Conservation (phyloP, 1,284 basidiomycete species). For the Cryptococcus sp. region DNA sequence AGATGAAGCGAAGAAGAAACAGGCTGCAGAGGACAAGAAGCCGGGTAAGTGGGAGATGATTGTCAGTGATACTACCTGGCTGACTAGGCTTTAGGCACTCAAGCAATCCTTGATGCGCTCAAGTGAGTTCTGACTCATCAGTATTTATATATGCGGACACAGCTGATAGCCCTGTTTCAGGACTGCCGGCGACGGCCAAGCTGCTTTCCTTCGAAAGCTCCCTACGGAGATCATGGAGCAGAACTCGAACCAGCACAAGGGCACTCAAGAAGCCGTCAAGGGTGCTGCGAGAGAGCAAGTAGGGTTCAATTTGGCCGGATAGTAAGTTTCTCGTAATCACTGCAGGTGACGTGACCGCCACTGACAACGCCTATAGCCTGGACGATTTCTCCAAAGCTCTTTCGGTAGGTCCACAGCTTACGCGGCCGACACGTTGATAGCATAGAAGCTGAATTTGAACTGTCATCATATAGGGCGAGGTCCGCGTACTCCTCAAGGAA, state of each 20-base stretch:
- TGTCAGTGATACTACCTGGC: not conserved
- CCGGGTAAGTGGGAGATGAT: slow-evolving; percentile 25
- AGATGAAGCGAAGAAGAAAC: slow-evolving; percentile 49
- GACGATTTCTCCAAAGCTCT: slow-evolving; percentile 51
- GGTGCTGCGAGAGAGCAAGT: slow-evolving; percentile 50
- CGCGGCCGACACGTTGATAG: not conserved
- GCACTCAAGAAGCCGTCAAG: slow-evolving; percentile 44
- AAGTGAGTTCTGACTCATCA: slow-evolving; percentile 31
- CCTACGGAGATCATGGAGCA: slow-evolving; percentile 49
- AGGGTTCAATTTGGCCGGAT: slow-evolving; percentile 52
- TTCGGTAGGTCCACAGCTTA: slow-evolving; percentile 30
- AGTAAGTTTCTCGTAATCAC: slow-evolving; percentile 26
- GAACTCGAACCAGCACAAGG: slow-evolving; percentile 49
- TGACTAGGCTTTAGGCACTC: slow-evolving; percentile 24
- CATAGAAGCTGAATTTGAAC: not conserved
- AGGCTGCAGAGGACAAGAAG: slow-evolving; percentile 47
- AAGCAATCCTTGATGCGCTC: slow-evolving; percentile 50
- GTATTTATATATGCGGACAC: not conserved
- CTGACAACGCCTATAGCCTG: slow-evolving; percentile 26
- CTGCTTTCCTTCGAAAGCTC: slow-evolving; percentile 46
- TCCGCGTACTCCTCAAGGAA: slow-evolving; percentile 49
- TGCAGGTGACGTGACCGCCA: not conserved
- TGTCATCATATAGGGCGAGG: slow-evolving; percentile 35
- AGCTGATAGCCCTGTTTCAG: slow-evolving; percentile 21
- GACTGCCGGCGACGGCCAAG: slow-evolving; percentile 41